Base-by-base conservation (phyloP, 148 eudicot species). In the Heliosperma pusillum region DNA sequence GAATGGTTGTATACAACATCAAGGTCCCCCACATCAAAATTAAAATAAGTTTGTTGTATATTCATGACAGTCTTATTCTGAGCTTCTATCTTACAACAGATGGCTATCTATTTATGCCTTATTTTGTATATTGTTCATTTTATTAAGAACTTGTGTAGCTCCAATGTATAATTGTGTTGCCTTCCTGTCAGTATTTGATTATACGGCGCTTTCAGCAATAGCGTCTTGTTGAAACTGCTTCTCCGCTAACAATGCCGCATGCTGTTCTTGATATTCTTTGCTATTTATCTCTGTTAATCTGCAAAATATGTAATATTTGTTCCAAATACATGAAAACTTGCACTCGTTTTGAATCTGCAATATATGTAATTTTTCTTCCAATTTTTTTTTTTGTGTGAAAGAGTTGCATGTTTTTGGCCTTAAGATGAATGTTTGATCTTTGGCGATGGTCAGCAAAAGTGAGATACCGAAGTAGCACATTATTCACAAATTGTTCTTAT, bases 251-350 rank as follows among this genome's bases (percentile, higher is more conserved):
- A 79, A 79, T 63, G 78, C 87, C 10, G 88, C 84, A 72, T 92
- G 93, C 20, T 90, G 97, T 80, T 95, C 91, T 29, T 87, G 83
- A 80, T 92, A 95, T 85, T 90, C 97, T 74, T 82, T 87, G 91
- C 96, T 95, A 47, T 89, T 92, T 93, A 95, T 95, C 81, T 95
- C 98, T 4, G 97, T 92, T 60, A 92, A 89, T 80, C 98, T 94
- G 88, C 79, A 64, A 64, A 11, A 69, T 10, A 44, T 33, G 19
- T 17, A 11, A 69, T 10, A 44, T 33, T 11, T 17, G 3, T 40
- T 10, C 3, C 53, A 9, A 45, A 65, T 45, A 27, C 60, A 25
- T 53, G 7, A 40, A 17, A 55, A 16, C 64, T 50, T 64, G 55
- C 24, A 76, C 22, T 25, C 10, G 12, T 10, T 25, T n/a, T n/a